Percentiles rank a stretch among this genome's conserved stretches.
phyloP scores from a whole-genome alignment of 257 asterid species.

The Penstemon newberryi region DNA sequence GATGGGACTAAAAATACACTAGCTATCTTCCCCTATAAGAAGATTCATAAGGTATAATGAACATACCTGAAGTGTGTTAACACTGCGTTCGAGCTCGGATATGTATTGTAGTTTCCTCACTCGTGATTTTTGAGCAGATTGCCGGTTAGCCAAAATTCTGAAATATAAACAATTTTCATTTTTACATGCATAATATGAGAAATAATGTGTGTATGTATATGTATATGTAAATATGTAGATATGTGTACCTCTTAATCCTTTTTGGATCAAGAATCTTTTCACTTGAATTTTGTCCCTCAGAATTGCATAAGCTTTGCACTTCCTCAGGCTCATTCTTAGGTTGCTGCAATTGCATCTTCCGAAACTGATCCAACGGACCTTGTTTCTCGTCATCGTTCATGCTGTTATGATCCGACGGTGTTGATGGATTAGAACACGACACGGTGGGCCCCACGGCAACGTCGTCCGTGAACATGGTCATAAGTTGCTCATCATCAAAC shows the following conservation, averaged over 20 bases:
- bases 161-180: not conserved
- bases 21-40: too few species aligned
- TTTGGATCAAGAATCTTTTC: slow-evolving; percentile 75
- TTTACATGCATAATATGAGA: not conserved
- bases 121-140: slow-evolving; percentile 92
- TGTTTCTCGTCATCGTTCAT: slow-evolving; percentile 44
- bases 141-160: slow-evolving; percentile 94
- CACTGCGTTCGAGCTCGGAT: slow-evolving; percentile 90
- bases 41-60: not conserved
- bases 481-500: slow-evolving; percentile 83
- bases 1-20: too few species aligned
- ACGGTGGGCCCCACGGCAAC: slow-evolving; percentile 42
- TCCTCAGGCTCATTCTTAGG: slow-evolving; percentile 78
- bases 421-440: slow-evolving; percentile 64
- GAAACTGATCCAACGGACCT: slow-evolving; percentile 26
- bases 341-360: slow-evolving; percentile 30
- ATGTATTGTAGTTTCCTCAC: slow-evolving; percentile 91
- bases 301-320: slow-evolving; percentile 58
- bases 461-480: slow-evolving; percentile 76
- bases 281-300: slow-evolving; percentile 43
- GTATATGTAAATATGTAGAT: not conserved
- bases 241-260: slow-evolving; percentile 70
- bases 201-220: not conserved
- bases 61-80: slow-evolving; percentile 75
- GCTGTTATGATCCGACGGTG: slow-evolving; percentile 82